These are phyloP conservation scores for Aspergillus kassunensis DNA, from an alignment of 495 filamentous ascomycete species.

Conservation along the genomic window DNA sequence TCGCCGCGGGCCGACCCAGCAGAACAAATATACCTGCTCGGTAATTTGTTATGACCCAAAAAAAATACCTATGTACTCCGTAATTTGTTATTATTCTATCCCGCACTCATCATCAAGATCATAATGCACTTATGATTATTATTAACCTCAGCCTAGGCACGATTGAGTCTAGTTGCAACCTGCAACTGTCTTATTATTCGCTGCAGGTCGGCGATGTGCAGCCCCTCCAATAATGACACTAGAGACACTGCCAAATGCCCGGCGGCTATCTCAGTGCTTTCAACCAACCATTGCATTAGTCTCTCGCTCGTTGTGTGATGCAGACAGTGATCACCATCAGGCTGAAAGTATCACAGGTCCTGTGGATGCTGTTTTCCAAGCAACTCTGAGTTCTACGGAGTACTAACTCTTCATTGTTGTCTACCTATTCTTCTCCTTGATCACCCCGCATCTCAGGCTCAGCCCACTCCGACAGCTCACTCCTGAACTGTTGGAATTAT, in stretches of 20 bases:
- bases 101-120: too few species aligned
- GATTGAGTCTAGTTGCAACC: neutral
- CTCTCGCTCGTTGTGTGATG: slow-evolving; percentile 20
- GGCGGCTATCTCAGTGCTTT: slow-evolving; percentile 17
- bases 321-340: slow-evolving; percentile 3
- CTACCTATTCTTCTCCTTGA: slow-evolving; percentile 1
- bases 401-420: neutral
- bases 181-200: slow-evolving; percentile 7
- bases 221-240: slow-evolving; percentile 19
- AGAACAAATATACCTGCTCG: too few species aligned
- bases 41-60: too few species aligned
- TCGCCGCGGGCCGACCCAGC: slow-evolving; percentile 13
- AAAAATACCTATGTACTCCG: too few species aligned
- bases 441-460: slow-evolving; percentile 10
- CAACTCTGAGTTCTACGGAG: too few species aligned
- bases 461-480: slow-evolving; percentile 5
- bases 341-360: neutral
- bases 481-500: neutral
- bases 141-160: neutral
- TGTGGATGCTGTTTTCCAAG: too few species aligned
- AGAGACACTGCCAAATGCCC: slow-evolving; percentile 9
- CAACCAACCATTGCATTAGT: slow-evolving; percentile 17
- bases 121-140: slow-evolving; percentile 2
- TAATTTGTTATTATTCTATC: too few species aligned
- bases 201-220: slow-evolving; percentile 4